Percentiles rank a stretch among this genome's conserved stretches.
Conservation (phyloP, 208 protist species). For the Phytomonas sp. region DNA sequence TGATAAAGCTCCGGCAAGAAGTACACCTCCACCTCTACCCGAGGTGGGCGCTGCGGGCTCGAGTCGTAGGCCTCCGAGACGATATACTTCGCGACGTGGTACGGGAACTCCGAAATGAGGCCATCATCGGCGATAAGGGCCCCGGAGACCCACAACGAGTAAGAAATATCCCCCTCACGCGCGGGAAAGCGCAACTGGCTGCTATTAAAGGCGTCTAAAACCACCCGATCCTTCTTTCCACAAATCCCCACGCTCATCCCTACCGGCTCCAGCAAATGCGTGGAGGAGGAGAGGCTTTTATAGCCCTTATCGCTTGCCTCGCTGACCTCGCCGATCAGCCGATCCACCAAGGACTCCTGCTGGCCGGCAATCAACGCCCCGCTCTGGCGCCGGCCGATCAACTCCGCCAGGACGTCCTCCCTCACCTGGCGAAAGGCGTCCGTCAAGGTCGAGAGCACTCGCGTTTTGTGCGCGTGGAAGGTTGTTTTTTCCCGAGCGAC, state of each 20-base stretch:
- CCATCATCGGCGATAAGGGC: slow-evolving; percentile 50
- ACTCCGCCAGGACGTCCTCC: slow-evolving; percentile 39
- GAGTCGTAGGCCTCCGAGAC: background rate
- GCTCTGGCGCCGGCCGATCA: slow-evolving; percentile 39
- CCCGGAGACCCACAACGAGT: slow-evolving; percentile 77
- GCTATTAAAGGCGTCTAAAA: slow-evolving; percentile 61
- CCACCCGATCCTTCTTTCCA: slow-evolving; percentile 38
- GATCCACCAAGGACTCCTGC: slow-evolving; percentile 43
- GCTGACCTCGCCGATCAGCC: slow-evolving; percentile 50
- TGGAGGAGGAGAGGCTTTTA: slow-evolving; percentile 70
- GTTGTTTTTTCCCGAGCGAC: slow-evolving; percentile 15
- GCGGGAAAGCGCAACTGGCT: slow-evolving; percentile 45
- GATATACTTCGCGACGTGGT: slow-evolving; percentile 69
- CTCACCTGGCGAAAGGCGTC: slow-evolving; percentile 36
- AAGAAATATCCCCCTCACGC: slow-evolving; percentile 55
- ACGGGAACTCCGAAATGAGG: slow-evolving; percentile 66
- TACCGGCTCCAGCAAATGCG: slow-evolving; percentile 68
- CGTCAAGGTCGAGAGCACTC: slow-evolving; percentile 43
- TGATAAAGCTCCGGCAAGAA: slow-evolving; percentile 78
- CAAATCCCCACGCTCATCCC: slow-evolving; percentile 50
- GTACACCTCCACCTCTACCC: slow-evolving; percentile 71
- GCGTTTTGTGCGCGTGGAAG: slow-evolving; percentile 28
- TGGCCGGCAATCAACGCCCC: slow-evolving; percentile 43
- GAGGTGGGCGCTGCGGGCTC: slow-evolving; percentile 27
- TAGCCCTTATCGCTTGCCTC: slow-evolving; percentile 61